These are phyloP conservation scores for Paradendryphiella salina DNA, from an alignment of 2,329 filamentous ascomycete species.

Conservation along the genomic window DNA sequence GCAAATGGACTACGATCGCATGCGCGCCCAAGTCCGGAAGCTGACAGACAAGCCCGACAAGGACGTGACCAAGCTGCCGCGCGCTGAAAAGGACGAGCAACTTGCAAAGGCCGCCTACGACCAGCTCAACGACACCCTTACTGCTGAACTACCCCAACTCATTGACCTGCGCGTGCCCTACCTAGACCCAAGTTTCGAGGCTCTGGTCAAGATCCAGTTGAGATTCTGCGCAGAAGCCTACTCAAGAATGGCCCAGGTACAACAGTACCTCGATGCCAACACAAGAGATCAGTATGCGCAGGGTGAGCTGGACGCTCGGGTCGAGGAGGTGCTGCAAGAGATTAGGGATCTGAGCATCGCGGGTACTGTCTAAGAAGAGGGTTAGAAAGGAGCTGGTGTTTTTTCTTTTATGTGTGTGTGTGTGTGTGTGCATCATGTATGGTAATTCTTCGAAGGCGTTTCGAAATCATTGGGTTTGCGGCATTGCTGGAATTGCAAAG, in stretches of 20 bases:
- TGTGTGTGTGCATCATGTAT: not conserved
- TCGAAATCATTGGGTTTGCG: constrained; percentile 3
- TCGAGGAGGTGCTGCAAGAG: constrained; percentile 95
- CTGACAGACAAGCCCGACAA: constrained; percentile 98
- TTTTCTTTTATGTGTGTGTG: not conserved
- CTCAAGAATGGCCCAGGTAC: constrained; percentile 96
- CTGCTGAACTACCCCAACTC: constrained; percentile 87
- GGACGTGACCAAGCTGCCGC: constrained; percentile 92
- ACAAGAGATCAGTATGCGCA: constrained; percentile 95
- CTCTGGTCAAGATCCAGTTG: constrained; percentile 96
- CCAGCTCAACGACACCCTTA: constrained; percentile 94
- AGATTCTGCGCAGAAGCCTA: constrained; percentile 98
- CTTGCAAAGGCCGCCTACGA: constrained; percentile 94
- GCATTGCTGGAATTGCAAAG: not conserved
- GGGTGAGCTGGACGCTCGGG: constrained; percentile 85
- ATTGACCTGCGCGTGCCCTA: constrained; percentile 97
- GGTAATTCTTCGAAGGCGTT: constrained; percentile 3
- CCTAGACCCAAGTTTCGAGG: constrained; percentile 94
- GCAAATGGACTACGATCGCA: constrained; percentile 94
- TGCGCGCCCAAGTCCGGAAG: constrained; percentile 95
- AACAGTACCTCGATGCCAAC: constrained; percentile 95
- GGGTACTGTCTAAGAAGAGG: constrained; percentile 58
- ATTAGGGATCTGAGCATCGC: constrained; percentile 95
- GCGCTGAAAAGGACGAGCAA: constrained; percentile 93
- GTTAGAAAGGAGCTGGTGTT: not conserved